These are phyloP conservation scores for Heterococcus sp. DNA, from an alignment of 108 stramenopile genomes.

Conservation along the genomic window DNA sequence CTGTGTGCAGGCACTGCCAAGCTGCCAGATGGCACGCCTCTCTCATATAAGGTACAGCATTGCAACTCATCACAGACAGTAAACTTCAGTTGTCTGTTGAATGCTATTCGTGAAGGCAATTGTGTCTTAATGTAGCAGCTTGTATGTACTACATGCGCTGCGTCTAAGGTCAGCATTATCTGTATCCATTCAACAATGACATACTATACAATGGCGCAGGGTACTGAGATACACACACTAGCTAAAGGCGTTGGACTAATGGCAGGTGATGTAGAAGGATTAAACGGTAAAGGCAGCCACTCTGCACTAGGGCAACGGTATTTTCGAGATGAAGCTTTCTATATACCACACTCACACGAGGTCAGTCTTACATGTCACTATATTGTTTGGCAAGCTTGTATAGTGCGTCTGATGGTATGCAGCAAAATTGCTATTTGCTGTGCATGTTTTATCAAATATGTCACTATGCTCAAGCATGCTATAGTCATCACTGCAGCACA, in stretches of 20 bases:
- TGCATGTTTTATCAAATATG: no score
- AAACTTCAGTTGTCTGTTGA: no score
- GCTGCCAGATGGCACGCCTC: background rate
- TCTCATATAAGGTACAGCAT: background rate
- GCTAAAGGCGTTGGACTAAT: constrained; percentile 48
- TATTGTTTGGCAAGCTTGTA: background rate
- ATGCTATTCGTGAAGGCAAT: no score
- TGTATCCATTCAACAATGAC: no score
- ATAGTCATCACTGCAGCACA: no score
- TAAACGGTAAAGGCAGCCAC: constrained; percentile 32
- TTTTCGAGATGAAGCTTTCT: constrained; percentile 43
- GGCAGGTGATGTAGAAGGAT: constrained; percentile 49
- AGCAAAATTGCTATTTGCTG: no score
- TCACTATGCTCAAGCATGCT: no score
- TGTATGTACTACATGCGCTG: no score
- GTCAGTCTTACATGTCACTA: background rate
- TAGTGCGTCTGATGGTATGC: background rate
- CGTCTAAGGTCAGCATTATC: no score
- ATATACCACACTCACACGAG: constrained; percentile 36
- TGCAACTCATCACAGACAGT: no score
- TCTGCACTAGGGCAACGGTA: constrained; percentile 46
- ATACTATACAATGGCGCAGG: no score
- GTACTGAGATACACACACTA: constrained; percentile 32
- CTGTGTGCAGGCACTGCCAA: constrained; percentile 29
- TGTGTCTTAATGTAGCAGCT: no score